Conservation (phyloP, 306 rosid genomes). For the Corylus heterophylla region DNA sequence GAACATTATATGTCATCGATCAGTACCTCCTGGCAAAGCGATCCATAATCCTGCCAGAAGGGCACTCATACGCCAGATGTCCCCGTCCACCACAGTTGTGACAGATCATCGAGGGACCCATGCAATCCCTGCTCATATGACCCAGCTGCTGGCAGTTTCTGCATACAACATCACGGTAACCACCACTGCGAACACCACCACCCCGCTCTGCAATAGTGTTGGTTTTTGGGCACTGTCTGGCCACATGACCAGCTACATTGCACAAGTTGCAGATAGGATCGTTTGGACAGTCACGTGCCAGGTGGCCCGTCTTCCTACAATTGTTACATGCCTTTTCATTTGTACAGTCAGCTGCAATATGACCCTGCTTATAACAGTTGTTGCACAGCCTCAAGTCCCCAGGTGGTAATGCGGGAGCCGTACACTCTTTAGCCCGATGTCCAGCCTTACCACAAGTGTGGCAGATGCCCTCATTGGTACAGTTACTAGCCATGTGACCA, state of each 20-base stretch:
- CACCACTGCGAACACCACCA: conserved; percentile 35
- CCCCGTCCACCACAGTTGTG: conserved; percentile 99
- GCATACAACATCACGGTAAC: conserved; percentile 76
- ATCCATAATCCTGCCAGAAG: conserved; percentile 91
- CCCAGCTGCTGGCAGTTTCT: conserved; percentile 93
- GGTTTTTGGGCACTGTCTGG: conserved; percentile 85
- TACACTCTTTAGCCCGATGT: conserved; percentile 92
- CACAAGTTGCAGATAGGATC: conserved; percentile 93
- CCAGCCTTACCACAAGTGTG: conserved; percentile 97
- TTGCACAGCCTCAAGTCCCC: conserved; percentile 96
- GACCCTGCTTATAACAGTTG: conserved; percentile 98
- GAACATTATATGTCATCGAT: conserved; percentile 28
- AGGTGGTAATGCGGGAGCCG: conserved; percentile 78
- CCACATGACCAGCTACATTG: conserved; percentile 94
- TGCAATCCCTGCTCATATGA: conserved; percentile 96
- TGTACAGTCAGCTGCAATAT: conserved; percentile 93
- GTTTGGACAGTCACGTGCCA: conserved; percentile 97
- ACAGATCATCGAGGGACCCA: conserved; percentile 94
- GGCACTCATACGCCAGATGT: conserved; percentile 94
- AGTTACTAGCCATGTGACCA: conserved; percentile 92
- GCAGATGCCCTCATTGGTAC: conserved; percentile 96
- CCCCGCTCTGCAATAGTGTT: conserved; percentile 58
- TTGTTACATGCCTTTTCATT: conserved; percentile 99
- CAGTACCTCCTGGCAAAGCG: conserved; percentile 91
- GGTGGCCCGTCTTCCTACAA: conserved; percentile 94